These are phyloP conservation scores for Rhizopogon vinicolor DNA, from an alignment of 768 basidiomycete species.

Conservation along the genomic window DNA sequence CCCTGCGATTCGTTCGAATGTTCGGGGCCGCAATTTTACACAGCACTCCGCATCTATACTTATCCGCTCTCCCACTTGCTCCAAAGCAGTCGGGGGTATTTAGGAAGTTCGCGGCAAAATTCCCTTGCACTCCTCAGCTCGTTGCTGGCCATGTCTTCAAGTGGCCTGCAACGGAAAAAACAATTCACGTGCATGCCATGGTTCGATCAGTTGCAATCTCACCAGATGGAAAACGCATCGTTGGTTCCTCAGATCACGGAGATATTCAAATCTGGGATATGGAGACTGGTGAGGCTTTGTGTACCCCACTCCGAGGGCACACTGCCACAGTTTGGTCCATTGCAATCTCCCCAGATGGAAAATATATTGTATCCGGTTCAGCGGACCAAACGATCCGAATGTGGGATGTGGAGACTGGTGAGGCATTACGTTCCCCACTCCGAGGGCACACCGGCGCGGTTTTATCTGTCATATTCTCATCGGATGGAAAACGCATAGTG, in stretches of 20 bases:
- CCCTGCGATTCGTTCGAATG: slow-evolving; percentile 6
- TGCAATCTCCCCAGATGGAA: slow-evolving; percentile 1
- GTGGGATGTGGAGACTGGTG: slow-evolving; percentile 7
- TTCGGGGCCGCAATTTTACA: slow-evolving; percentile 11
- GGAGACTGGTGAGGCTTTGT: background rate
- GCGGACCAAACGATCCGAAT: background rate
- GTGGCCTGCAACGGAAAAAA: background rate
- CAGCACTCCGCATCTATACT: slow-evolving; percentile 21
- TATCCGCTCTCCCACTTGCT: slow-evolving; percentile 20
- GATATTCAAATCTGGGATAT: slow-evolving; percentile 6
- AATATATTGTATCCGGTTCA: background rate
- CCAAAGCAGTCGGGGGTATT: slow-evolving; percentile 8
- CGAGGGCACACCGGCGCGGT: background rate
- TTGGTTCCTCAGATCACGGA: slow-evolving; percentile 1
- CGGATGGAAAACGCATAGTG: slow-evolving; percentile 15
- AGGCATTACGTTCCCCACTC: slow-evolving; percentile 1
- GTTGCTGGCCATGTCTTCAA: background rate
- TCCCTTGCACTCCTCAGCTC: background rate
- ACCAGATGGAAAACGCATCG: background rate
- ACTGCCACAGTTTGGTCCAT: background rate
- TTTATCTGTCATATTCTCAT: slow-evolving; percentile 4
- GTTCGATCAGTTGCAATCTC: slow-evolving; percentile 1
- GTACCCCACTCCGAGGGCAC: background rate
- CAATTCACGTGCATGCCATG: no score
- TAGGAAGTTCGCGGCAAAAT: background rate